Base-by-base conservation (phyloP, 129 eudicot genomes). In the Ambrosia trifida region DNA sequence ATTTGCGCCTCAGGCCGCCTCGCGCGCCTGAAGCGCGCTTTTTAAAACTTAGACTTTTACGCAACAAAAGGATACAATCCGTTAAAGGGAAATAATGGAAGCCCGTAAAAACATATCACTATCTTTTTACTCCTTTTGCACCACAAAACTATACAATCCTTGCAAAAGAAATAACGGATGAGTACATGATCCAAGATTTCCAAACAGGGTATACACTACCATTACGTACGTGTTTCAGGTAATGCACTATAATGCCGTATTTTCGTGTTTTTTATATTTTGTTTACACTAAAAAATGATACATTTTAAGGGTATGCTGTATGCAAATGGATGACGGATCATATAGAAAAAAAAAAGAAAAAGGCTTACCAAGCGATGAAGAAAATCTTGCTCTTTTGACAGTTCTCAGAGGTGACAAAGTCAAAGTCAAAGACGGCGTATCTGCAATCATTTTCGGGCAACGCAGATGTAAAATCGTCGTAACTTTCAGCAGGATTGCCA, bases 351-450 rank as follows among this genome's bases (percentile, higher is more conserved):
- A 8, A 40, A 11, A 70, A 6, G 38, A 1, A 40, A 33, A 73
- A 62, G 28, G 64, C 90, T 78, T 69, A 88, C 95, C 95, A 88
- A 4, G 88, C 83, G 30, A 90, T 85, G 87, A 90, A 90, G 86
- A 90, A 90, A 1, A 87, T 90, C 83, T 91, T 91, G 95, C 95
- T 91, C 90, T 91, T 91, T 72, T 83, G 97, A 70, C 92, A 85
- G 69, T 91, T 91, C 16, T 91, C 97, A 43, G 88, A 66, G 58
- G 90, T 88, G 75, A 88, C 93, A 53, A 86, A 91, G 75, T 88
- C 96, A 24, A 68, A 88, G 81, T 88, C 97, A 79, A 84, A 91
- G 45, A 91, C 78, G 5, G 97, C 96, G 64, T 82, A 91, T 72
- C 95, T 80, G 69, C 97, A 91, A 59, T 91, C 97, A 49, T 91